Percentiles rank a stretch among this genome's conserved stretches.
Evolutionary conservation across 169 alveolate genomes (phyloP).

Genomic region (Plasmodium berghei): DNA sequence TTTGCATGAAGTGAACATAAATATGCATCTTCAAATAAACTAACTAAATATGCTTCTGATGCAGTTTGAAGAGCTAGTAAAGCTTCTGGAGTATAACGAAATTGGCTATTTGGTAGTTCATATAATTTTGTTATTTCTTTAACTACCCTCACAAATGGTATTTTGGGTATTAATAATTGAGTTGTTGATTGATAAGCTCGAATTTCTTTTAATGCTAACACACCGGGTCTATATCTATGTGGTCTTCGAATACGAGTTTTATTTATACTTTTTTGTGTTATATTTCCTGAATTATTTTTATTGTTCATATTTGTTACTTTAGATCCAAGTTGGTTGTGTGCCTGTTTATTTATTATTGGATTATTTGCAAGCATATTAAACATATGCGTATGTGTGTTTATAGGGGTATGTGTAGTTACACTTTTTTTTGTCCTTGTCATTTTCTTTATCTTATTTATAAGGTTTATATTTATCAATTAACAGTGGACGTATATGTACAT

Average conservation of each 20-base stretch:
- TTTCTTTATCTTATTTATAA: background rate
- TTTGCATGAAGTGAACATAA: constrained; percentile 90
- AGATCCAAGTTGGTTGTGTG: constrained; percentile 12
- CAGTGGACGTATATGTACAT: too few species aligned
- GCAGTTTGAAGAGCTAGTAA: constrained; percentile 89
- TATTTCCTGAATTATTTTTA: background rate
- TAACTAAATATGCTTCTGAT: constrained; percentile 87
- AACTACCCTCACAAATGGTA: constrained; percentile 96
- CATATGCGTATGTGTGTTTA: background rate
- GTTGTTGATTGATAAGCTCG: constrained; percentile 94
- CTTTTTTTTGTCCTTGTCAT: constrained; percentile 59
- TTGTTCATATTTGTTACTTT: background rate
- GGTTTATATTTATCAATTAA: background rate
- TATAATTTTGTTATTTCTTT: constrained; percentile 91
- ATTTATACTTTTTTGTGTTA: constrained; percentile 19
- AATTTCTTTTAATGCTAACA: constrained; percentile 95
- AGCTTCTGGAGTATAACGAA: constrained; percentile 88
- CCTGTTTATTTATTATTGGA: constrained; percentile 12
- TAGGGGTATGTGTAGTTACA: constrained; percentile 34
- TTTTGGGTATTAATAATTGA: constrained; percentile 94
- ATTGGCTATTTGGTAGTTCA: constrained; percentile 80
- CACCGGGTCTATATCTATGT: constrained; percentile 85
- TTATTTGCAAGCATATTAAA: constrained; percentile 1
- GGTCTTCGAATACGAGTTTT: constrained; percentile 43
- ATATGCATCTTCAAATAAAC: constrained; percentile 89